Evolutionary conservation across 2,329 filamentous ascomycete species (phyloP), one percentile per base, ranked within the genome.

Genomic region (Claviceps humidiphila): DNA sequence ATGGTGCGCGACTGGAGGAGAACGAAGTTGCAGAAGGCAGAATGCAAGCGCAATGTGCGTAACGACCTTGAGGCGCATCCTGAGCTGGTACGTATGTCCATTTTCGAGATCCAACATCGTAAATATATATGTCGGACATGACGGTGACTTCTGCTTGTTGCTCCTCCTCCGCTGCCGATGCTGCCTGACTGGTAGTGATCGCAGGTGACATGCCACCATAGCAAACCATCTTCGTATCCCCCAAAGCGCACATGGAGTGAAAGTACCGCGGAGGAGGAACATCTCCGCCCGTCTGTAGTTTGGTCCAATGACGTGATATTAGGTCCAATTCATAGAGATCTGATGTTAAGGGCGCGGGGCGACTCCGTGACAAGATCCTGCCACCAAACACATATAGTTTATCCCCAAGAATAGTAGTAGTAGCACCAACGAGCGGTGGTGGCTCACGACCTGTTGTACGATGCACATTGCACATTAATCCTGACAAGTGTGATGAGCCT

Each of bases 111-210:
- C 81, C 77, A 1, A 93, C 87, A 66, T 98, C 91, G 67, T 89
- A 97, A 37, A 98, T 87, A 67, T 97, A 88, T 52, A 97, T 89
- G 68, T 98, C 93, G 6, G 91, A 96, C 90, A 98, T 96, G 53
- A 97, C 93, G 1, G 89, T 85, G 4, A 97, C 87, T 62, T 96
- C 90, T 40, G 89, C 82, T 59, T 89, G 86, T 54, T 74, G 71
- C 11, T 74, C 46, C 43, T 52, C 48, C 20, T 53, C 51, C 14
- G 22, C 72, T 16, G 69, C 67, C 22, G 68, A 64, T 47, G 68
- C 61, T 38, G 75, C 66, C 45, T 76, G 72, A 52, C 71, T 75
- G 6, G 76, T 72, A 4, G 42, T 55, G 8, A 46, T 41, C 11
- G 82, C 80, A 1, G 91, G 90, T 9, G 91, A 96, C 93, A 98